Conservation (phyloP, 1,139 yeast species). For the Taiozyma sp. region DNA sequence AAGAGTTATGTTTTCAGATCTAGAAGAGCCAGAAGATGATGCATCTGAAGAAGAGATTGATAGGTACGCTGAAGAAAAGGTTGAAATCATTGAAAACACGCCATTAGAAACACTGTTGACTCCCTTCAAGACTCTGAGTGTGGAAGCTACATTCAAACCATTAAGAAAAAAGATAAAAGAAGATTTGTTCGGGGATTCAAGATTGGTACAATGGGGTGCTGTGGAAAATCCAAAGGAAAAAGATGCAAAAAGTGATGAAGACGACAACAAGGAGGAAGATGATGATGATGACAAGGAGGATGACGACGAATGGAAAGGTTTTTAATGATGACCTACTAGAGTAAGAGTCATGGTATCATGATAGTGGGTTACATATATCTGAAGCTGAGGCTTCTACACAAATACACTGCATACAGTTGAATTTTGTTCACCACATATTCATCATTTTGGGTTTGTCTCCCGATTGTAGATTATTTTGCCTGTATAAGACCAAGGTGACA, state of each 20-base stretch:
- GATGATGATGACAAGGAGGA: slow-evolving; percentile 41
- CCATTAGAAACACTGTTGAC: slow-evolving; percentile 52
- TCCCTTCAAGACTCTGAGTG: slow-evolving; percentile 52
- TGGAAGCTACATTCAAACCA: slow-evolving; percentile 48
- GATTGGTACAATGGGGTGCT: slow-evolving; percentile 61
- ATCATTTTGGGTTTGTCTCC: neutral
- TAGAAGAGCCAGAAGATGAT: slow-evolving; percentile 37
- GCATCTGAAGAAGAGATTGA: slow-evolving; percentile 32
- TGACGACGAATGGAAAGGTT: slow-evolving; percentile 51
- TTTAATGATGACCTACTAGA: slow-evolving; percentile 27
- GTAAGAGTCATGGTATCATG: neutral
- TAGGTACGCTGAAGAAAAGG: slow-evolving; percentile 31
- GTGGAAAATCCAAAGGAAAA: slow-evolving; percentile 28
- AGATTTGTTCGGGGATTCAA: slow-evolving; percentile 60
- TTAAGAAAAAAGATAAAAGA: slow-evolving; percentile 59
- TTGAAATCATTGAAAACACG: slow-evolving; percentile 33
- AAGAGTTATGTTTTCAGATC: slow-evolving; percentile 46
- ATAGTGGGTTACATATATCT: neutral
- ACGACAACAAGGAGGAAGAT: slow-evolving; percentile 30
- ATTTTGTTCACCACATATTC: neutral
- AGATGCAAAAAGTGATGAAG: slow-evolving; percentile 33
- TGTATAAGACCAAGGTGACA: too few species aligned
- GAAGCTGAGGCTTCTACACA: neutral
- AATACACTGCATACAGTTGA: neutral
- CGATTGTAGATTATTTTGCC: neutral